Conservation (phyloP, 75 land plant genomes). For the Pinus taeda region DNA sequence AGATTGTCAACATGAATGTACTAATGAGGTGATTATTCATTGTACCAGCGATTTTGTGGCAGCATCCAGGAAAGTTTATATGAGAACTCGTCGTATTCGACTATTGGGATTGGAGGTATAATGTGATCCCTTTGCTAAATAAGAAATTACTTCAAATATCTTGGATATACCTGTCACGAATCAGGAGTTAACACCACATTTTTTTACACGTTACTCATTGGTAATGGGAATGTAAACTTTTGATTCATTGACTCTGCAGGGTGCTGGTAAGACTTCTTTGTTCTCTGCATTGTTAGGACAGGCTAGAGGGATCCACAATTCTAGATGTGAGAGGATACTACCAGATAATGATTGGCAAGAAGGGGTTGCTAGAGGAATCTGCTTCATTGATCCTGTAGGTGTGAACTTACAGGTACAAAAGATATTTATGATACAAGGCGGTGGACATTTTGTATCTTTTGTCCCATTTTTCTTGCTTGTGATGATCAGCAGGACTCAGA, state of each 20-base stretch:
- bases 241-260: conserved; percentile 33
- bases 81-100: conserved; percentile 77
- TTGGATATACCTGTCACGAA: not conserved
- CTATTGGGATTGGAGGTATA: conserved; percentile 86
- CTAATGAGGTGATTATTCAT: conserved; percentile 48
- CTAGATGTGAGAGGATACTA: conserved; percentile 33
- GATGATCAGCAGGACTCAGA: not conserved
- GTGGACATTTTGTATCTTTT: not conserved
- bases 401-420: conserved; percentile 75
- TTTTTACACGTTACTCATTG: not conserved
- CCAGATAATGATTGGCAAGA: conserved; percentile 55
- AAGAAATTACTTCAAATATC: not conserved
- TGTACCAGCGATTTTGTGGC: conserved; percentile 89
- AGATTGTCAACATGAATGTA: conserved; percentile 33
- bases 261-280: conserved; percentile 93
- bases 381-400: conserved; percentile 73
- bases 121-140: not conserved
- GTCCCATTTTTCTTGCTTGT: not conserved
- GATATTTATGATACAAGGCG: not conserved
- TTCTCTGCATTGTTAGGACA: conserved; percentile 67
- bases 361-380: conserved; percentile 70
- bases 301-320: conserved; percentile 19
- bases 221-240: not conserved
- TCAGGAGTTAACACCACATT: not conserved
- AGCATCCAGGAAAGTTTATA: conserved; percentile 58